Conservation (phyloP, 352 stramenopile species). For the Elongisporangium undulatum region DNA sequence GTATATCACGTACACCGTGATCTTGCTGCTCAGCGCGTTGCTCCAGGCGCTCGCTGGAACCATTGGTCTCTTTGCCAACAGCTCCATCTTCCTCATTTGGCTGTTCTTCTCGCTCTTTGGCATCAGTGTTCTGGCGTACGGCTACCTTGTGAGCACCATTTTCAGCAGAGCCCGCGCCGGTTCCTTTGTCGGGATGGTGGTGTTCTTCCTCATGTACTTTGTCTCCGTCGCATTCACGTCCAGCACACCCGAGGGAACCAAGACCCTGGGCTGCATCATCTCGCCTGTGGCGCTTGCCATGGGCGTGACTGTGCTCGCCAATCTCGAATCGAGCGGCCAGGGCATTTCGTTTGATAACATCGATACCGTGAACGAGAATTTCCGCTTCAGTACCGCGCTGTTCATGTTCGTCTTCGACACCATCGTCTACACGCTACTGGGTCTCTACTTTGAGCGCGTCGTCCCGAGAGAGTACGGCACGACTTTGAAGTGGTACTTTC, state of each 20-base stretch:
- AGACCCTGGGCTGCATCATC: slow-evolving; percentile 50
- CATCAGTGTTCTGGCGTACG: slow-evolving; percentile 41
- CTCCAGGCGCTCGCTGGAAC: slow-evolving; percentile 41
- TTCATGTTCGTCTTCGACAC: slow-evolving; percentile 82
- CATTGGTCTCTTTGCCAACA: slow-evolving; percentile 33
- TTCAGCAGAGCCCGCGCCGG: slow-evolving; percentile 61
- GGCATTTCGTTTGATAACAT: slow-evolving; percentile 53
- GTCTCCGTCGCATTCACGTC: slow-evolving; percentile 36
- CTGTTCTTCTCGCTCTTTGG: slow-evolving; percentile 72
- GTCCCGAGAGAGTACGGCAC: slow-evolving; percentile 89
- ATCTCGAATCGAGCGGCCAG: slow-evolving; percentile 36
- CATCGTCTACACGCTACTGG: slow-evolving; percentile 87
- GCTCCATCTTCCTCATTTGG: slow-evolving; percentile 53
- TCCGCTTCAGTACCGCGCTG: slow-evolving; percentile 48
- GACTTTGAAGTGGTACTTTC: slow-evolving; percentile 90
- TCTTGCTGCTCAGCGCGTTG: slow-evolving; percentile 64
- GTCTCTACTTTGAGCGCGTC: slow-evolving; percentile 88
- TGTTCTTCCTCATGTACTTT: slow-evolving; percentile 86
- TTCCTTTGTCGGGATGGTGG: slow-evolving; percentile 66
- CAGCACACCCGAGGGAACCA: slow-evolving; percentile 16
- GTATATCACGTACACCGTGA: slow-evolving; percentile 85
- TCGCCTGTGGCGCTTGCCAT: slow-evolving; percentile 57
- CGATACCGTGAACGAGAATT: slow-evolving; percentile 31
- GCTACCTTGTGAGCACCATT: slow-evolving; percentile 62
- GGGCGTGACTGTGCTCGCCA: slow-evolving; percentile 48